Base-by-base conservation (phyloP, 257 asterid species). In the Solanum phureja region DNA sequence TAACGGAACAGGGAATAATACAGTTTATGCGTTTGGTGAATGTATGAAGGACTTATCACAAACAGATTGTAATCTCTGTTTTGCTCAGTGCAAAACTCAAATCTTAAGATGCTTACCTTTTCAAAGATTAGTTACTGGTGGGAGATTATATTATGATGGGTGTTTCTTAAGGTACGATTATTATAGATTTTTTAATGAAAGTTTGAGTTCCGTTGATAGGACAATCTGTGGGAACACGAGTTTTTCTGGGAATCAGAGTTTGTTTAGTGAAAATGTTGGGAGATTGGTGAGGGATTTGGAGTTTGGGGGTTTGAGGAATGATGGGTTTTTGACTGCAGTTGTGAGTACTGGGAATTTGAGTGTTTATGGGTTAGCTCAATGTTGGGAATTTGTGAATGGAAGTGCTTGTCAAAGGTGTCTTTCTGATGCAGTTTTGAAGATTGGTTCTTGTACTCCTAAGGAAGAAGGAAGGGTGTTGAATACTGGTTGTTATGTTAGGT, bases 291-390 rank as follows among this genome's bases (percentile, higher is more conserved):
- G 91, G 90, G 90, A 89, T 87, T 83, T 93, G 90, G 91, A 88
- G 2, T 46, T 86, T 14, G 90, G 86, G 64, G 98, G 93, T 82
- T 79, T 88, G 29, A 90, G n/a, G 89, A 94, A 90, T 88, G 95
- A 90, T 66, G 95, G 96, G 40, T 95, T 92, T 66, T 93, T 90
- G 46, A 93, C 92, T 0, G 94, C 92, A 56, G 85, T 14, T 23
- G 93, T 90, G 62, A 84, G 29, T 33, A 84, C 40, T 77, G 95
- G 94, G 91, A 93, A 91, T 86, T 87, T 92, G 91, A 91, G 92
- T 1, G 97, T 95, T 87, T 94, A 91, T 56, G 98, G 97, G 6
- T 81, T 95, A 93, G 95, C 95, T 87, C 98, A 95, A 88, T 95
- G 97, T 89, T 95, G 98, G 98, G 93, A 93, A 89, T 75, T 89